These are phyloP conservation scores for Cladobotryum protrusum DNA, from an alignment of 2,329 filamentous ascomycete genomes.

Conservation along the genomic window DNA sequence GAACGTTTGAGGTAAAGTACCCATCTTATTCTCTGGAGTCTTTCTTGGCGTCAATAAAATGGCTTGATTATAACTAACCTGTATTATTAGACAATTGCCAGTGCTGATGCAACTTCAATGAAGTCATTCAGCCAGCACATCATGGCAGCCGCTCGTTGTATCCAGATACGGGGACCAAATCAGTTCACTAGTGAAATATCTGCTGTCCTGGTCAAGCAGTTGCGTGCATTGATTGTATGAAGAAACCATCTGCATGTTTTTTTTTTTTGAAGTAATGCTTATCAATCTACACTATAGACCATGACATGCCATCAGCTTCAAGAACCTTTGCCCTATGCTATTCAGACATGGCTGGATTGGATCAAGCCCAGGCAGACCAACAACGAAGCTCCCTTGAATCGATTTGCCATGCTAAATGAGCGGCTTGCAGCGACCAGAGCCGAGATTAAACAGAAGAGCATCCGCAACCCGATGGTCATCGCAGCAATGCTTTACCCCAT, in stretches of 20 bases:
- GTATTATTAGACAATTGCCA: slow-evolving; percentile 14
- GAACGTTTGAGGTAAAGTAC: slow-evolving; percentile 15
- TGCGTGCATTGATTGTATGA: slow-evolving; percentile 16
- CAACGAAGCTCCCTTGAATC: slow-evolving; percentile 8
- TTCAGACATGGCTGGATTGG: slow-evolving; percentile 17
- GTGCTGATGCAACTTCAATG: slow-evolving; percentile 13
- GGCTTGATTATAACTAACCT: neutral
- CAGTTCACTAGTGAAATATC: slow-evolving; percentile 15
- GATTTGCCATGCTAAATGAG: slow-evolving; percentile 15
- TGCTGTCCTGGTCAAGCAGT: slow-evolving; percentile 14
- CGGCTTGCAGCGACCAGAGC: slow-evolving; percentile 3
- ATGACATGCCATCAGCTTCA: slow-evolving; percentile 19
- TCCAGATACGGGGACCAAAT: slow-evolving; percentile 16
- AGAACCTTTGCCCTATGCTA: slow-evolving; percentile 15
- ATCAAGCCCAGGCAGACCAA: slow-evolving; percentile 4
- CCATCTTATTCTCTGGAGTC: no score
- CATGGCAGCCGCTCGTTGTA: slow-evolving; percentile 17
- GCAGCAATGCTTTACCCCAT: no score
- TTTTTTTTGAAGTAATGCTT: no score
- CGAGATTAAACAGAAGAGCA: no score
- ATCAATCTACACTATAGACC: slow-evolving; percentile 1
- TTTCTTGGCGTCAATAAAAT: no score
- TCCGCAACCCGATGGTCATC: no score
- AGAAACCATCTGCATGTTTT: neutral
- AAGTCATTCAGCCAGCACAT: slow-evolving; percentile 16